Base-by-base conservation (phyloP, 306 rosid genomes). In the Cajanus cajan region DNA sequence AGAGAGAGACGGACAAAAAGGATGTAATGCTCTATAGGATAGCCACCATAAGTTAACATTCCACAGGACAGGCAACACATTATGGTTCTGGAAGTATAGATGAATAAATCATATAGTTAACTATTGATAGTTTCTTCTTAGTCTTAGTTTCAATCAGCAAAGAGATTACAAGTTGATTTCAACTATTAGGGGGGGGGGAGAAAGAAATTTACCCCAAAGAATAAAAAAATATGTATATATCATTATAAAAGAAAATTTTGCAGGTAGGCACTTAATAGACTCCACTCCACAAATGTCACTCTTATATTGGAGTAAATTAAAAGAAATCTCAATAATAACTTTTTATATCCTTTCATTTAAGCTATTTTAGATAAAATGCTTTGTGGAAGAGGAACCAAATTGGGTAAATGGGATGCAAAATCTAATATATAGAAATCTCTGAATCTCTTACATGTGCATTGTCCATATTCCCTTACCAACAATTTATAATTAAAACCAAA, bases 121-220 rank as follows among this genome's bases (percentile, higher is more conserved):
- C n/a, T 22, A 55, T 66, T 44, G 68, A 65, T 13, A 25, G 6
- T 19, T 50, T 65, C 19, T 41, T 13, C 62, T 47, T 14, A 41
- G 58, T 31, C 68, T 36, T 2, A 8, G 45, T 62, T 62, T 11
- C 34, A 45, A 73, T 65, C 22, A 37, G 28, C 52, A 50, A 47
- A 40, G 74, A 68, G 77, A 81, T 34, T 25, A 48, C 43, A 47
- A 7, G 43, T 69, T 72, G 40, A 59, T 24, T 76, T 59, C 77
- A 68, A 63, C 31, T 33, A n/a, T 52, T 10, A 7, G 8, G 9
- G 1, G 4, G 8, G 14, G 3, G 14, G 28, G 14, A 5, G 14
- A 28, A 14, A 62, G 2, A 59, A 31, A 61, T 31, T 31, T 13
- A 61, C 67, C 19, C 67, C 6, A 31, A 31, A 61, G 41, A 14